Base-by-base conservation (phyloP, 345 rosid species). In the Clarkia xantiana region DNA sequence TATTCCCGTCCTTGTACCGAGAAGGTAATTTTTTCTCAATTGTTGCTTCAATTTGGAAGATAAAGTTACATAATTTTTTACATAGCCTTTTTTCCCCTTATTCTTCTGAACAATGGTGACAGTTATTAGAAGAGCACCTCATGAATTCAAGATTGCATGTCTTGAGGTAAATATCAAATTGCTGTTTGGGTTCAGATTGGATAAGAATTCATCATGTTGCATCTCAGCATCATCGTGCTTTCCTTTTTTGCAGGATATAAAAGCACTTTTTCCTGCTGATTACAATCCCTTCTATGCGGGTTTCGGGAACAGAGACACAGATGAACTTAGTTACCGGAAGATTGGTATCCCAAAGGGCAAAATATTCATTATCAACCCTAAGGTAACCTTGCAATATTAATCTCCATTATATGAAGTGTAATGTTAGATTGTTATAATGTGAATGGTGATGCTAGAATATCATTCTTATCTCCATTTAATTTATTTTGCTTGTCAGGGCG, bases 81-180 rank as follows among this genome's bases (percentile, higher is more conserved):
- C 54, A 17, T 45, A n/a, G 50, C 44, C 36, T 38, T 42, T 44
- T 54, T 43, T 38, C 42, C 43, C 52, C 47, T 54, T 11, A 20
- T 11, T 25, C 43, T 36, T 49, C 44, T 54, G 25, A 22, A 8
- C 36, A 29, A 3, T 29, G 5, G 36, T 71, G 65, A 46, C 78
- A 88, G 97, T 88, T 18, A 84, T 88, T 59, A 69, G 97, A 72
- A 78, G 94, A 68, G 88, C 97, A 18, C 97, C 97, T 40, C 97
- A 88, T 22, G 94, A 88, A 56, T 88, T 88, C 76, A 88, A 88
- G 70, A 88, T 88, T 40, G 94, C 94, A 4, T 88, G 97, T 71
- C 59, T 88, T 55, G 81, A 88, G 97, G 96, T 81, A 76, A 53
- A 46, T 43, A 8, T 34, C 42, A 46, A 54, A 58, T 53, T 18